phyloP scores from a whole-genome alignment of 2,329 filamentous ascomycete genomes.

The Epichloe gansuensis region DNA sequence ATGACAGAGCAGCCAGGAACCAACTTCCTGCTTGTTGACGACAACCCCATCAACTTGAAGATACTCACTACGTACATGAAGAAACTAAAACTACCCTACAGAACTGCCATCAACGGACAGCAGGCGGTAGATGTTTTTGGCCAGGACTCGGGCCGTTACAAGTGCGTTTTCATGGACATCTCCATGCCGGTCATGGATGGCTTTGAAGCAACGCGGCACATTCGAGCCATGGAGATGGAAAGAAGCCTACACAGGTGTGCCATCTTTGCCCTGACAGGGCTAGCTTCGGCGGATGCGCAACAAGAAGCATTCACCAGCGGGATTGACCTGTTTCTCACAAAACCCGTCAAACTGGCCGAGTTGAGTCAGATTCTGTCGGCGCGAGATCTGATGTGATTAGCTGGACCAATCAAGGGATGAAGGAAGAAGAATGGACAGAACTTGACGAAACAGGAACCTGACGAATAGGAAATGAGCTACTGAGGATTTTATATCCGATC shows the following conservation, averaged over 20 bases:
- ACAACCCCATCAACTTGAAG: slow-evolving; percentile 25
- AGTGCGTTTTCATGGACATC: slow-evolving; percentile 29
- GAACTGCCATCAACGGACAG: slow-evolving; percentile 16
- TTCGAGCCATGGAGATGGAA: slow-evolving; percentile 19
- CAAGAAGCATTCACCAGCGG: slow-evolving; percentile 38
- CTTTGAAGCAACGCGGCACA: slow-evolving; percentile 32
- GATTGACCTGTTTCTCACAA: slow-evolving; percentile 39
- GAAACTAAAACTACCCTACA: slow-evolving; percentile 13
- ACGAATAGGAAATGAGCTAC: neutral
- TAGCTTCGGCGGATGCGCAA: slow-evolving; percentile 33
- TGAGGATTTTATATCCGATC: no score
- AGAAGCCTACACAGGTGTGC: slow-evolving; percentile 9
- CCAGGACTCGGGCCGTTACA: slow-evolving; percentile 8
- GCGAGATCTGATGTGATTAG: neutral
- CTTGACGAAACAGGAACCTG: neutral
- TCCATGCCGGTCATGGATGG: slow-evolving; percentile 44
- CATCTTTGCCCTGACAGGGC: slow-evolving; percentile 38
- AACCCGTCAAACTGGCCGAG: slow-evolving; percentile 32
- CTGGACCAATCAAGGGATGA: neutral
- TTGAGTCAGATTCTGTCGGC: slow-evolving; percentile 11
- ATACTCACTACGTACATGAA: slow-evolving; percentile 18
- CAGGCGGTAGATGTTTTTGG: slow-evolving; percentile 16
- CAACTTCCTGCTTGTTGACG: slow-evolving; percentile 20
- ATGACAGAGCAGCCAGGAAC: neutral
- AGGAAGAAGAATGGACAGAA: neutral